Evolutionary conservation across 805 yeast genomes (phyloP), one percentile per base, ranked within the genome.

Genomic region (Pichia cabralensis): DNA sequence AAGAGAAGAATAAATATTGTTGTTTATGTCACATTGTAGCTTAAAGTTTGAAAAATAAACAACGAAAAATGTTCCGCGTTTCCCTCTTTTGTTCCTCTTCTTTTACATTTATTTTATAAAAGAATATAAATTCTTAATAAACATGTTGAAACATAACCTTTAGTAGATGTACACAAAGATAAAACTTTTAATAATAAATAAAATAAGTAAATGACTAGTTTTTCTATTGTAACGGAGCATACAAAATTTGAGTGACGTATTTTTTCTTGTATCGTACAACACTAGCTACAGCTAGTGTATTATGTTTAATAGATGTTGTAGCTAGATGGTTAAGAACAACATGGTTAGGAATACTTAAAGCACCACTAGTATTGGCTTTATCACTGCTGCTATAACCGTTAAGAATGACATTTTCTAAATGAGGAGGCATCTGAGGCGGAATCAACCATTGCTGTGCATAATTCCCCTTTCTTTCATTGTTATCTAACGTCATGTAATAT

Each of bases 361-460:
- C 94, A 36, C 95, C 94, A 25, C 83, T 72, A 47, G 80, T 82
- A 55, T 86, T 89, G 49, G 81, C 86, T 46, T 66, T 71, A 46
- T 79, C 84, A 47, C 72, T 61, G 27, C 56, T 54, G 46, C 64
- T 67, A 63, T 69, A 80, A 45, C 77, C 76, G 61, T 89, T 89
- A 50, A 89, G 68, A 36, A 92, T 86, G 36, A 92, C 97, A 49
- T 81, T 80, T 54, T 92, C 98, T 40, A 92, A 66, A 56, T 89
- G 98, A 8, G 98, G 98, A 8, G 98, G 98, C 32, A 92, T 66
- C 52, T 82, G 94, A 16, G 98, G 98, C 15, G 98, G 97, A 21
- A 94, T 85, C 34, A 88, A 71, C 65, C 64, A 60, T 34, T 60
- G 63, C 34, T 56, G 61, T n/a, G 45, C 25, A 14, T 36, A 38